phyloP scores from a whole-genome alignment of 2,329 filamentous ascomycete genomes.

The Arthrinium puccinioides region DNA sequence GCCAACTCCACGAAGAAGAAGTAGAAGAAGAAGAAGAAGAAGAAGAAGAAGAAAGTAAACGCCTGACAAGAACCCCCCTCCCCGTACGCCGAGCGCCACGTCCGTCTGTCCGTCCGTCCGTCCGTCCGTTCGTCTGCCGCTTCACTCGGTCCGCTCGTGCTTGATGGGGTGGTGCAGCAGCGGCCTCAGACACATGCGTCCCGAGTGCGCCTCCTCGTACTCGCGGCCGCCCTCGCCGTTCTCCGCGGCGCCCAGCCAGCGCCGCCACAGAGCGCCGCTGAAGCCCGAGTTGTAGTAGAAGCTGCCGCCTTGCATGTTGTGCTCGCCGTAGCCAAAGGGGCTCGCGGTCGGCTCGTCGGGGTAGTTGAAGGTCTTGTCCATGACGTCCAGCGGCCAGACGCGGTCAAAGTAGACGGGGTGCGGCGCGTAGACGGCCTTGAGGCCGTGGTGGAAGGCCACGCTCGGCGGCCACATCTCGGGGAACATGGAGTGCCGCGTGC shows the following conservation, averaged over 20 bases:
- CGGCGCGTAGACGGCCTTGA: conserved; percentile 56
- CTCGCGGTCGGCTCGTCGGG: conserved; percentile 43
- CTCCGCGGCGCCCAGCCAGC: conserved; percentile 43
- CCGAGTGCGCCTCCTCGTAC: conserved; percentile 16
- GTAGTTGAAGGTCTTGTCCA: conserved; percentile 57
- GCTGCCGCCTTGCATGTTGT: conserved; percentile 58
- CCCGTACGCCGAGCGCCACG: too few relatives aligned
- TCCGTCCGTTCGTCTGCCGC: neutral
- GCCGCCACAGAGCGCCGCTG: conserved; percentile 51
- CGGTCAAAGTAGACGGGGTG: conserved; percentile 62
- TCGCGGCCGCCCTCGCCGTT: conserved; percentile 25
- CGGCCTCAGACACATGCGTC: conserved; percentile 57
- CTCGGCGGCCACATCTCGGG: conserved; percentile 55
- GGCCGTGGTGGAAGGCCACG: conserved; percentile 49
- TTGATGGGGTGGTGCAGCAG: conserved; percentile 63
- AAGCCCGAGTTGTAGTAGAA: conserved; percentile 63
- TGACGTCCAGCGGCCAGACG: conserved; percentile 48
- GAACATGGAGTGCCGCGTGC: conserved; percentile 47
- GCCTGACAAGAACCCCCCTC: too few relatives aligned
- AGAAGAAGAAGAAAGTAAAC: too few relatives aligned
- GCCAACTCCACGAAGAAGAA: too few relatives aligned
- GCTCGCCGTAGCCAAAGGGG: conserved; percentile 53
- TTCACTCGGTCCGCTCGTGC: neutral
- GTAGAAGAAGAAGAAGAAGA: too few relatives aligned
- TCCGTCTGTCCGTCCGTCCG: neutral